Evolutionary conservation across 73 alveolate species (phyloP).

Genomic region (Paramecium tetraurelia): DNA sequence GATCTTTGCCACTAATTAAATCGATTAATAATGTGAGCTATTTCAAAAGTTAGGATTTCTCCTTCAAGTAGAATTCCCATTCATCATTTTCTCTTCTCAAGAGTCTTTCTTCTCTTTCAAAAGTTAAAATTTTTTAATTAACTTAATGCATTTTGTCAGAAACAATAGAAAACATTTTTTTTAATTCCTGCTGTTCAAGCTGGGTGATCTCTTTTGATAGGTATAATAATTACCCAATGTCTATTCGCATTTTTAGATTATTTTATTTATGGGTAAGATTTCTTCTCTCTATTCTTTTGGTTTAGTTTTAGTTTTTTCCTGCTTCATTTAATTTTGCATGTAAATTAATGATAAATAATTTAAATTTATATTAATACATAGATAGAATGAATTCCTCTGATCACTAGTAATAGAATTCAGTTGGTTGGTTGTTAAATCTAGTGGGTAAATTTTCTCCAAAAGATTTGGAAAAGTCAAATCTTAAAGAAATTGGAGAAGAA

Average conservation of each 20-base stretch:
- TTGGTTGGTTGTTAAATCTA: conserved; percentile 14
- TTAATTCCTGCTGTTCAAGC: background rate
- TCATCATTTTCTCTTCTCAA: conserved; percentile 34
- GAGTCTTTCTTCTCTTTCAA: conserved; percentile 13
- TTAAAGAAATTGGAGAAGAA: conserved; percentile 32
- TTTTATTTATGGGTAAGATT: background rate
- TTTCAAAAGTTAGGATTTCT: background rate
- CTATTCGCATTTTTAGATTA: background rate
- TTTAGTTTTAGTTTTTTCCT: background rate
- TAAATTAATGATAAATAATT: background rate
- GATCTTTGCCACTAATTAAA: conserved; percentile 9
- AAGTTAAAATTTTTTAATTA: background rate
- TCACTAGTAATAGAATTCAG: background rate
- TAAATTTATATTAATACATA: background rate
- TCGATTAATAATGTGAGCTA: background rate
- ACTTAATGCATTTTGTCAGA: conserved; percentile 9
- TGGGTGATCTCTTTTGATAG: background rate
- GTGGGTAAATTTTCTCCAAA: conserved; percentile 38
- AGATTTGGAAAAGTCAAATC: background rate
- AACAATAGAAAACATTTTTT: conserved; percentile 7
- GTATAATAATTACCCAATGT: background rate
- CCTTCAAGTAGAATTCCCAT: background rate
- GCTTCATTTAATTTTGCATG: background rate
- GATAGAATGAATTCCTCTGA: background rate
- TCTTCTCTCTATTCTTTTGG: background rate